These are phyloP conservation scores for Dactylis glomerata DNA, from an alignment of 176 grass and related monocot genomes.

Conservation along the genomic window DNA sequence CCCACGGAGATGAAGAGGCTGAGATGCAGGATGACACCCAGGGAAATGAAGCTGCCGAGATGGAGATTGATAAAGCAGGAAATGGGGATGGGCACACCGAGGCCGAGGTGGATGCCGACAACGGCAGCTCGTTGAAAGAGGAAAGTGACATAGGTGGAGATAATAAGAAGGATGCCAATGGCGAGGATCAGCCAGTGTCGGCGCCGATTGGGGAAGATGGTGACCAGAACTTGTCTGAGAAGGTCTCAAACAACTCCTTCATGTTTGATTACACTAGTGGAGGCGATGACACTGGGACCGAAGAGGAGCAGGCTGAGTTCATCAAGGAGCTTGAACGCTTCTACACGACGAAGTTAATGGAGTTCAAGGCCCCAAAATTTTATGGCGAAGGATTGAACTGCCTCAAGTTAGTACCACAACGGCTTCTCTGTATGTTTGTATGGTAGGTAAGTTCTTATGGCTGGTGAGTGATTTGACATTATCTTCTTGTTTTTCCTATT, in stretches of 20 bases:
- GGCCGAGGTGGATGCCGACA: constrained; percentile 17
- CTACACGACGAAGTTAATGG: constrained; percentile 60
- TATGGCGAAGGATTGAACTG: constrained; percentile 90
- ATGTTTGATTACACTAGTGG: constrained; percentile 65
- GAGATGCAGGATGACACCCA: neutral
- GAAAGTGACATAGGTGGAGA: neutral
- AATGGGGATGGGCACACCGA: constrained; percentile 15
- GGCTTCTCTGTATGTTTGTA: neutral
- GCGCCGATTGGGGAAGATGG: neutral
- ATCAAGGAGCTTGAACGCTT: constrained; percentile 87
- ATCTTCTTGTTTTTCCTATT: constrained; percentile 22
- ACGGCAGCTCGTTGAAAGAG: neutral
- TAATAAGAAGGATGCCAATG: constrained; percentile 16
- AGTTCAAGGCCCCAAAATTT: constrained; percentile 90
- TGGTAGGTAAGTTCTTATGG: neutral
- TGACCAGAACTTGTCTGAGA: constrained; percentile 9
- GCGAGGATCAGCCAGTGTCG: constrained; percentile 11
- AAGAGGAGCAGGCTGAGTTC: constrained; percentile 87
- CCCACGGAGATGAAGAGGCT: neutral
- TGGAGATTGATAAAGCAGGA: constrained; percentile 30
- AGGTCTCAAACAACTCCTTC: constrained; percentile 41
- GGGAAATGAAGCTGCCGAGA: neutral
- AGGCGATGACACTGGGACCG: constrained; percentile 71
- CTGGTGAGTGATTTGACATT: constrained; percentile 15
- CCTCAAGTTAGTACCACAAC: constrained; percentile 66